phyloP scores from a whole-genome alignment of 768 basidiomycete genomes.

The Podaxis sp. region DNA sequence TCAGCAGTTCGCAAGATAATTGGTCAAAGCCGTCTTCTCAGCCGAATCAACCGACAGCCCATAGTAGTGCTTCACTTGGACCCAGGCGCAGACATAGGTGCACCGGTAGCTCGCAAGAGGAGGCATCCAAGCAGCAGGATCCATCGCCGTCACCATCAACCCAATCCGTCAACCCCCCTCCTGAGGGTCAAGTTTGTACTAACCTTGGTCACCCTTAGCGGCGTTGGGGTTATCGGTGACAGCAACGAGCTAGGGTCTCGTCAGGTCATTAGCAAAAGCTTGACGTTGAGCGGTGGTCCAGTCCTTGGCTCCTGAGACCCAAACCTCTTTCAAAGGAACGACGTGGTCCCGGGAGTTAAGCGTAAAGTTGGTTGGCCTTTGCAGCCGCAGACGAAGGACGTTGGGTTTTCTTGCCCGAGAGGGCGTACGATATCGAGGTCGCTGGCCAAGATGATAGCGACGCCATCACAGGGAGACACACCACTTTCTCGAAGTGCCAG shows the following conservation, averaged over 20 bases:
- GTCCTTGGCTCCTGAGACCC: constrained; percentile 49
- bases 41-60: constrained; percentile 44
- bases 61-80: constrained; percentile 44
- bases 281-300: constrained; percentile 51
- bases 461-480: constrained; percentile 48
- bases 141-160: constrained; percentile 21
- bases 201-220: constrained; percentile 39
- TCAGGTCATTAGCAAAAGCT: constrained; percentile 54
- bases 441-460: constrained; percentile 40
- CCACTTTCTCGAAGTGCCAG: constrained; percentile 39
- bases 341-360: constrained; percentile 40
- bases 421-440: constrained; percentile 48
- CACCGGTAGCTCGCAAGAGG: constrained; percentile 45
- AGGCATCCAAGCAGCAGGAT: constrained; percentile 48
- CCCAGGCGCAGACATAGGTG: constrained; percentile 52
- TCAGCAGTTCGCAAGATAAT: constrained; percentile 36
- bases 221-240: constrained; percentile 30
- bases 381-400: neutral
- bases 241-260: constrained; percentile 50
- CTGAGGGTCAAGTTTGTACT: neutral
- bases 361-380: neutral
- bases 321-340: constrained; percentile 55
- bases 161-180: neutral
- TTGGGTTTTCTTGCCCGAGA: neutral
- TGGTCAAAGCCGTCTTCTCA: constrained; percentile 47